A percentile compares a stretch with the other conserved stretches of the same genome.
These are phyloP conservation scores for Calophaca sinica DNA, from an alignment of 306 rosid genomes.

Conservation along the genomic window DNA sequence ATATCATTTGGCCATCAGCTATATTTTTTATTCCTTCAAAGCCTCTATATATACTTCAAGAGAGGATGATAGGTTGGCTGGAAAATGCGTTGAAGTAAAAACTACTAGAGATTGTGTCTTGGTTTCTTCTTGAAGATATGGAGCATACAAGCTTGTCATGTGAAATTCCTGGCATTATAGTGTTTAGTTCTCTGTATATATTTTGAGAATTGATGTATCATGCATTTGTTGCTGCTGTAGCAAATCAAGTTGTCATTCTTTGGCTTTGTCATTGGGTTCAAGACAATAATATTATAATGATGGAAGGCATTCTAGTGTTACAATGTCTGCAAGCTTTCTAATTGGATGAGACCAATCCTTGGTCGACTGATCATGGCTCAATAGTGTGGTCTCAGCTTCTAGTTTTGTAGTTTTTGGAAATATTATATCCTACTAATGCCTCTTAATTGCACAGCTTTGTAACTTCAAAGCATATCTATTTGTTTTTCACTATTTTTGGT, in stretches of 20 bases:
- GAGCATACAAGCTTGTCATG: too few relatives aligned
- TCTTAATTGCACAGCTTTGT: neutral
- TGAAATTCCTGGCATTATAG: too few relatives aligned
- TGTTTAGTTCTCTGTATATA: conserved; percentile 15
- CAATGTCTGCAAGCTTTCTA: neutral
- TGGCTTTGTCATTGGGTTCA: neutral
- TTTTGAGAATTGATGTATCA: conserved; percentile 29
- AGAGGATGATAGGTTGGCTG: conserved; percentile 2
- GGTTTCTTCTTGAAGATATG: too few relatives aligned
- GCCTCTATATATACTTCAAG: neutral
- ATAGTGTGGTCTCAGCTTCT: too few relatives aligned
- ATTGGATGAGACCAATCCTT: too few relatives aligned
- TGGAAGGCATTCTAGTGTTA: conserved; percentile 4
- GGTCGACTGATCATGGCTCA: too few relatives aligned
- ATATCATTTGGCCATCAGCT: conserved; percentile 8
- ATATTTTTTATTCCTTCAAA: neutral
- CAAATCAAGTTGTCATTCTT: conserved; percentile 6
- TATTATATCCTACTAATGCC: too few relatives aligned
- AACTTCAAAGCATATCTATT: neutral
- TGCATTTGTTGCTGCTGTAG: conserved; percentile 10
- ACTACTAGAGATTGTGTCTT: conserved; percentile 3
- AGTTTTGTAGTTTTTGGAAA: too few relatives aligned
- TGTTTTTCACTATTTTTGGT: conserved; percentile 1
- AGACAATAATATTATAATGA: neutral
- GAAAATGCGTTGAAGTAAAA: conserved; percentile 23